These are phyloP conservation scores for Pezicula rhizophila DNA, from an alignment of 2,329 filamentous ascomycete genomes.

Conservation along the genomic window DNA sequence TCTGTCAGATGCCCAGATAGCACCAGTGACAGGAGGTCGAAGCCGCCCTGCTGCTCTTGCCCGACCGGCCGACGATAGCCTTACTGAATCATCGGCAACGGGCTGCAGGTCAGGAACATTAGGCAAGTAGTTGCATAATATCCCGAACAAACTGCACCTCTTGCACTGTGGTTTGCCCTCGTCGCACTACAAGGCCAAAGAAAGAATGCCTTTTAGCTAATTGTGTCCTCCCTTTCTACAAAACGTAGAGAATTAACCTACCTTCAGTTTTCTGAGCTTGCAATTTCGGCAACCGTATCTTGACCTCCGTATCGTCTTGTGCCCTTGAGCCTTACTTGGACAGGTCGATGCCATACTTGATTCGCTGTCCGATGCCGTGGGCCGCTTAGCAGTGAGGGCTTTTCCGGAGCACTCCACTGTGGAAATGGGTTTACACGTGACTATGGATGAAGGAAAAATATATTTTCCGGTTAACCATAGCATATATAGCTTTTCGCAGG, in stretches of 20 bases:
- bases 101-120: conserved; percentile 24
- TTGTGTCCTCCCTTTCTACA: too few relatives aligned
- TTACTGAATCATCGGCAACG: conserved; percentile 15
- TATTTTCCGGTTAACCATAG: too few relatives aligned
- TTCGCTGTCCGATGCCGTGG: too few relatives aligned
- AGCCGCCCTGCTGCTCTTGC: conserved; percentile 15
- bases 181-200: conserved; percentile 37
- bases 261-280: conserved; percentile 47
- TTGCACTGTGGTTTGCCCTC: conserved; percentile 41
- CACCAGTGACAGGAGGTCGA: conserved; percentile 22
- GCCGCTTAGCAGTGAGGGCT: too few relatives aligned
- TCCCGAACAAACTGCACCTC: conserved; percentile 40
- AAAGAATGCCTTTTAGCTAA: conserved; percentile 3
- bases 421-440: too few relatives aligned
- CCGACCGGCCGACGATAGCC: conserved; percentile 11
- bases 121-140: conserved; percentile 39
- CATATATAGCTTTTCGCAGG: too few relatives aligned
- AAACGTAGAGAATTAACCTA: conserved; percentile 25
- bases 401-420: too few relatives aligned
- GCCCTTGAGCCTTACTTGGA: neutral
- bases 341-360: conserved; percentile 5
- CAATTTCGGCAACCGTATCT: conserved; percentile 48
- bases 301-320: conserved; percentile 34
- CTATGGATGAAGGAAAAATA: too few relatives aligned
- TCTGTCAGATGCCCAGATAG: conserved; percentile 31